A percentile compares a stretch with the other conserved stretches of the same genome.
Conservation (phyloP, 345 rosid genomes). For the Gossypium thurberi region DNA sequence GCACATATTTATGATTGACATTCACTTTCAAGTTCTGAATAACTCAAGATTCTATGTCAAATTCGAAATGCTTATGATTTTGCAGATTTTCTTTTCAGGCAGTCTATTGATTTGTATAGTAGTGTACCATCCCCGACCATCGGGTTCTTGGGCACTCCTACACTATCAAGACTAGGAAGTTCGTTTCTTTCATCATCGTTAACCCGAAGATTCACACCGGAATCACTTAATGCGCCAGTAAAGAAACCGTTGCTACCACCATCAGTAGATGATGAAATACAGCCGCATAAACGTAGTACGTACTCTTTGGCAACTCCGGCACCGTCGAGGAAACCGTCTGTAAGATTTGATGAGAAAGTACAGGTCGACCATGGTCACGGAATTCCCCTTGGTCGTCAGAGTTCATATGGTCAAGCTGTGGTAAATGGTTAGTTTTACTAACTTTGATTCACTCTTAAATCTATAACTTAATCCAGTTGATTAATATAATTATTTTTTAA, state of each 20-base stretch:
- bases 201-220: slow-evolving; percentile 62
- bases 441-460: not conserved
- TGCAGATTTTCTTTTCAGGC: slow-evolving; percentile 40
- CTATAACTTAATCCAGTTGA: not conserved
- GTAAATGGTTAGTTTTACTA: slow-evolving; percentile 51
- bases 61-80: not conserved
- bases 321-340: slow-evolving; percentile 35
- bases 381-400: slow-evolving; percentile 34
- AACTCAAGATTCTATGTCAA: not conserved
- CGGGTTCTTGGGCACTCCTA: slow-evolving; percentile 54
- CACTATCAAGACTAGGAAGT: slow-evolving; percentile 52
- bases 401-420: slow-evolving; percentile 77
- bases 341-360: slow-evolving; percentile 30
- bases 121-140: slow-evolving; percentile 78
- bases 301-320: slow-evolving; percentile 36
- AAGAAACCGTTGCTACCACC: slow-evolving; percentile 46
- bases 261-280: slow-evolving; percentile 25
- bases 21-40: not conserved
- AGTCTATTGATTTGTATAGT: slow-evolving; percentile 76
- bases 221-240: slow-evolving; percentile 32
- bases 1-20: too few species aligned
- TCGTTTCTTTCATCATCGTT: slow-evolving; percentile 57
- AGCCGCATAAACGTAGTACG: slow-evolving; percentile 39
- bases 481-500: too few species aligned
- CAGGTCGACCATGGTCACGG: slow-evolving; percentile 51